Percentiles rank a stretch among this genome's conserved stretches.
These are phyloP conservation scores for Calamus simplicifolius DNA, from an alignment of 176 grass and related monocot species.

Conservation along the genomic window DNA sequence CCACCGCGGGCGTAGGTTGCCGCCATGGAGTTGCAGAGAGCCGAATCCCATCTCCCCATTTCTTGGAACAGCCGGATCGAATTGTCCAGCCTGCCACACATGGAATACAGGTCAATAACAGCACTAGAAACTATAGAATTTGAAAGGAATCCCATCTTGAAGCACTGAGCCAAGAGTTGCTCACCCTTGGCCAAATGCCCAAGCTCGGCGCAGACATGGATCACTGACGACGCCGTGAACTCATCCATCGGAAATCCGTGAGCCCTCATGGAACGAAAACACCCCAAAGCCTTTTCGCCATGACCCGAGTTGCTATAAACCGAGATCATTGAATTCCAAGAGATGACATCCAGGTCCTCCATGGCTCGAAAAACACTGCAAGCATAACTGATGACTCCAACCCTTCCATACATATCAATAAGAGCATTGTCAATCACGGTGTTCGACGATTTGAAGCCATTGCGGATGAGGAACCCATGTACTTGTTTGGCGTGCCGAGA, in stretches of 20 bases:
- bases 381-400: constrained; percentile 41
- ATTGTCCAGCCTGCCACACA: constrained; percentile 49
- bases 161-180: constrained; percentile 53
- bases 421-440: constrained; percentile 47
- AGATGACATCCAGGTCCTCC: constrained; percentile 44
- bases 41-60: constrained; percentile 42
- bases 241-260: constrained; percentile 47
- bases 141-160: constrained; percentile 56
- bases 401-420: constrained; percentile 62
- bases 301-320: constrained; percentile 41
- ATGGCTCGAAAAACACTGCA: constrained; percentile 34
- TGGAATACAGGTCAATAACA: constrained; percentile 54
- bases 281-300: constrained; percentile 33
- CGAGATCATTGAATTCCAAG: constrained; percentile 66
- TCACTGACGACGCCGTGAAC: constrained; percentile 45
- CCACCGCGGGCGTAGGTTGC: constrained; percentile 54
- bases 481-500: constrained; percentile 35
- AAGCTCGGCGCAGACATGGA: constrained; percentile 41
- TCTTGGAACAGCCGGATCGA: constrained; percentile 44
- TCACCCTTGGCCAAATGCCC: constrained; percentile 51
- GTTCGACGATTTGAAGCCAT: constrained; percentile 23
- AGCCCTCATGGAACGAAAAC: constrained; percentile 38
- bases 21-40: constrained; percentile 65
- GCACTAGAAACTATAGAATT: constrained; percentile 68
- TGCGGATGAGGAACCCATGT: constrained; percentile 41